phyloP scores from a whole-genome alignment of 2,329 filamentous ascomycete species.

The Sarocladium strictum region DNA sequence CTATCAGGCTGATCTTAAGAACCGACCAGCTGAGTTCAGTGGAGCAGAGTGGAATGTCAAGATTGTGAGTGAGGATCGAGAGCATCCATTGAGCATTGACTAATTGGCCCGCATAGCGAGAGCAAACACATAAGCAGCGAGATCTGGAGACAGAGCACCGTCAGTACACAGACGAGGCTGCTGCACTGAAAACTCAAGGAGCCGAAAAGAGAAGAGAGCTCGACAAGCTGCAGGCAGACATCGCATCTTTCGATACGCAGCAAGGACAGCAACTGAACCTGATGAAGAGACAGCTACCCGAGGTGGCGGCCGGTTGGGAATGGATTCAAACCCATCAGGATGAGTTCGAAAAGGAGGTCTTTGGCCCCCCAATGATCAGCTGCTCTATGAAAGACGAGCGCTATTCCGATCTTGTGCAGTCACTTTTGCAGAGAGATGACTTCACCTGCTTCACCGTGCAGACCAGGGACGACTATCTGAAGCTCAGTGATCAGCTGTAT shows the following conservation, averaged over 20 bases:
- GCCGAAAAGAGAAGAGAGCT: slow-evolving; percentile 22
- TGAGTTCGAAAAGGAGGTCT: slow-evolving; percentile 69
- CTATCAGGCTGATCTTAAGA: slow-evolving; percentile 57
- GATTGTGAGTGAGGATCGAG: slow-evolving; percentile 48
- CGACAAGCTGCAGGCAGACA: slow-evolving; percentile 35
- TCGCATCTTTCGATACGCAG: slow-evolving; percentile 63
- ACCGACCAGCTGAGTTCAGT: slow-evolving; percentile 63
- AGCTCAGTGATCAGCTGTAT: slow-evolving; percentile 61
- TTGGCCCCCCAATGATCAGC: slow-evolving; percentile 72
- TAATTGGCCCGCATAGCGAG: slow-evolving; percentile 37
- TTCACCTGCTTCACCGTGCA: slow-evolving; percentile 71
- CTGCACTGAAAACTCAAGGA: slow-evolving; percentile 25
- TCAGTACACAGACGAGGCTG: slow-evolving; percentile 37
- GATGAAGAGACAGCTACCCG: slow-evolving; percentile 52
- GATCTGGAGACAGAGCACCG: slow-evolving; percentile 41
- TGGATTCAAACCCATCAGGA: slow-evolving; percentile 72
- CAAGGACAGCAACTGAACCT: slow-evolving; percentile 67
- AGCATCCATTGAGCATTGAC: not conserved
- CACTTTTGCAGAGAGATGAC: slow-evolving; percentile 44
- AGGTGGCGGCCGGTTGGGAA: slow-evolving; percentile 66
- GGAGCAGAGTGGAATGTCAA: slow-evolving; percentile 63
- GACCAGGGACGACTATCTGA: slow-evolving; percentile 65
- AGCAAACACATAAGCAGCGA: slow-evolving; percentile 50
- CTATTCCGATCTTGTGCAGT: slow-evolving; percentile 53
- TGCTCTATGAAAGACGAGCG: slow-evolving; percentile 71